Evolutionary conservation across 148 eudicot genomes (phyloP), one percentile per base, ranked within the genome.

Genomic region (Nepenthes mirabilis): DNA sequence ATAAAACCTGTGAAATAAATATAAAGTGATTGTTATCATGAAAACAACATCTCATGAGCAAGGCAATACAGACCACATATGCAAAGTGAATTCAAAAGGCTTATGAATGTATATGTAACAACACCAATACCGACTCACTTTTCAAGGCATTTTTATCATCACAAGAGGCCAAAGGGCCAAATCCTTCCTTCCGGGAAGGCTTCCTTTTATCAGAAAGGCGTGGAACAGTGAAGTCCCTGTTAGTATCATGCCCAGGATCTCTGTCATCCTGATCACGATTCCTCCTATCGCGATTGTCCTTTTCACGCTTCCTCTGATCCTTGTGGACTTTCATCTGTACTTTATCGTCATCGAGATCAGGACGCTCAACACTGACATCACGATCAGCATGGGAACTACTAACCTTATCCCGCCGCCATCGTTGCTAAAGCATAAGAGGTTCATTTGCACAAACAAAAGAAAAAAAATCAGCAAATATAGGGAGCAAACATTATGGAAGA

Each of bases 221-320:
- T 72, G 79, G 89, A 58, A 71, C 66, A 73, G 51, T 70, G 14
- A 70, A 59, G 34, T 82, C 87, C 73, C 84, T 80, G 56, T 67
- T 81, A 59, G 63, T 75, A 64, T 80, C 91, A 62, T 70, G 74
- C 55, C 83, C 89, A 67, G 72, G 63, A 67, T 93, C 95, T 76
- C 81, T 79, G 57, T 76, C 83, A 71, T 82, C 89, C 62, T 66
- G 78, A 70, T 86, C 89, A 48, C 80, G 73, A 58, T 58, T 74
- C 76, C 87, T 82, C 72, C 77, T 77, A 56, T 93, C 99, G 62
- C 75, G 85, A 75, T 57, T 80, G 33, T 86, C 95, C 71, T 81
- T 94, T 37, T 94, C 99, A 56, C 86, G 95, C 77, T 81, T 89
- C 79, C 81, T 80, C 62, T 69, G 91, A 43, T 89, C 97, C 73